Base-by-base conservation (phyloP, 768 basidiomycete species). In the Collybia nuda region DNA sequence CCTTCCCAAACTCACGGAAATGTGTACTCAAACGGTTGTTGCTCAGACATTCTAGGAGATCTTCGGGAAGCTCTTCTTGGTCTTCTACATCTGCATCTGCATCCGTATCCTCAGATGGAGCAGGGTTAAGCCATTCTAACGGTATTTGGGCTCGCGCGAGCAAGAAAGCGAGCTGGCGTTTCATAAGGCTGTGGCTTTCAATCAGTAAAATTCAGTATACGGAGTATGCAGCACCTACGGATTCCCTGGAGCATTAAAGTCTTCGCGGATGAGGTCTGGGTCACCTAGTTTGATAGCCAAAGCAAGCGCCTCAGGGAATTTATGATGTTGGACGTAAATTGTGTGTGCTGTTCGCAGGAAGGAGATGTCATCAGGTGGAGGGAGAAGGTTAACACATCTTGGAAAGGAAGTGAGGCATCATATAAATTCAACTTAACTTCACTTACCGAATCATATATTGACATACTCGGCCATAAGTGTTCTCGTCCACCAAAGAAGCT, bases 1-100 rank as follows among this genome's bases (percentile, higher is more conserved):
- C 96, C 65, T 93, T 95, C 15, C 95, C 96, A 60, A 97, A 98
- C 9, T 85, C 85, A 40, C 82, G 82, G 82, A 98, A 98, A 63
- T 86, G 85, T 28, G 76, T 68, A 55, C 91, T 95, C 22, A 99
- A 77, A 46, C 86, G 82, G 8, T 85, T 80, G 64, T 97, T 98
- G 70, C 85, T 89, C 41, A 99, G 72, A 55, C 90, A 94, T 37
- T 92, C 90, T 21, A 88, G 67, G 2, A 98, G 76, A 53, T 96
- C 91, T 45, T 91, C 90, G 1, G 86, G 80, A 26, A 92, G 74
- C 50, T 90, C 86, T 5, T 81, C 80, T 42, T 78, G 74, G 52
- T 75, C 76, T 39, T 80, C 79, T 11, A 78, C 79, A 23, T 84
- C 81, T 2, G 73, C 72, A 8, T 79, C 80, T 26, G 69, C 82